phyloP scores from a whole-genome alignment of 768 basidiomycete species.

The Pleurotus platypus region DNA sequence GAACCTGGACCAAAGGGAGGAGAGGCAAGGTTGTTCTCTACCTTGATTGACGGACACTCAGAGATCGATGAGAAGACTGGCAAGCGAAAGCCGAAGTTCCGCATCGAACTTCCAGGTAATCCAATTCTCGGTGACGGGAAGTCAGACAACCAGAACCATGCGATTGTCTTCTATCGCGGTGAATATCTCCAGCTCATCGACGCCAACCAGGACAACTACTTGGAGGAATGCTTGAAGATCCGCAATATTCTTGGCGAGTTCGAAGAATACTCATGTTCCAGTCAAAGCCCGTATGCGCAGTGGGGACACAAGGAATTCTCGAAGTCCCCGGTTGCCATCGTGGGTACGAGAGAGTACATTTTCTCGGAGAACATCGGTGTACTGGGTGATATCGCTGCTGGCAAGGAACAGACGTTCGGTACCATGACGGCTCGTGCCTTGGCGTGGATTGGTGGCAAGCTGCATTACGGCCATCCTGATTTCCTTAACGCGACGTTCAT shows the following conservation, averaged over 20 bases:
- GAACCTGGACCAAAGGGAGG: constrained; percentile 86
- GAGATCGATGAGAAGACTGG: constrained; percentile 88
- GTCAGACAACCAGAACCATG: constrained; percentile 99
- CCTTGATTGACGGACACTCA: constrained; percentile 95
- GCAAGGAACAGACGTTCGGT: constrained; percentile 99
- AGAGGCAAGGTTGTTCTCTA: constrained; percentile 87
- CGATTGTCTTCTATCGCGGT: constrained; percentile 97
- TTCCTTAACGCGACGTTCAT: constrained; percentile 98
- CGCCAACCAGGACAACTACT: constrained; percentile 99
- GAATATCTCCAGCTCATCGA: constrained; percentile 99
- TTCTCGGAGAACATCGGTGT: constrained; percentile 99
- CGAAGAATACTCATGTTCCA: constrained; percentile 87
- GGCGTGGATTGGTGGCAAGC: constrained; percentile 96
- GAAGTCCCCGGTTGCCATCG: constrained; percentile 90
- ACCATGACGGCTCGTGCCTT: constrained; percentile 94
- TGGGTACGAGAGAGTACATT: constrained; percentile 98
- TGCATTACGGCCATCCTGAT: constrained; percentile 99
- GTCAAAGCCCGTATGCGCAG: constrained; percentile 93
- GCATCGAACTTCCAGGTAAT: constrained; percentile 95
- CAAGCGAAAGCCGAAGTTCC: constrained; percentile 94
- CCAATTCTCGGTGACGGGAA: constrained; percentile 99
- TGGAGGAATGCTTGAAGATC: constrained; percentile 99
- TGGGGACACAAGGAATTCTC: constrained; percentile 94
- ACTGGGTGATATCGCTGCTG: constrained; percentile 97
- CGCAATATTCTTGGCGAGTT: constrained; percentile 97